Evolutionary conservation across 192 early-diverging fungal genomes (phyloP), one percentile per base, ranked within the genome.

Genomic region (Rhizophagus sp.): DNA sequence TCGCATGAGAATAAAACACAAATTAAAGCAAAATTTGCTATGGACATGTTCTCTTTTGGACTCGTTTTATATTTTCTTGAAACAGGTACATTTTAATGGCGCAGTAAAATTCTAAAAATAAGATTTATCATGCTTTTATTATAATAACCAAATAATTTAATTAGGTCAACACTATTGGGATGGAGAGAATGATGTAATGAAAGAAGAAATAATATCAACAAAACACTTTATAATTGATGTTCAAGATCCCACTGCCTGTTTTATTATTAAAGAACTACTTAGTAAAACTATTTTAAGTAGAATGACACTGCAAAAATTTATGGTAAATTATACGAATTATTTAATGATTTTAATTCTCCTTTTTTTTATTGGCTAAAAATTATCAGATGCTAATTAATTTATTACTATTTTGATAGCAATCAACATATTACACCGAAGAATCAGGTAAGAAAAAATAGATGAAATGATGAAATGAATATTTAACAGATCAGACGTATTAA

Each of bases 41-140:
- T 72, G 34, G 70, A 72, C 4, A 72, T 72, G 70, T 72, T 72
- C 9, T 72, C 70, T 22, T 72, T 72, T 72, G 70, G 70, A 7
- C 36, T 72, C 9, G 30, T 72, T 39, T 47, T 72, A 72, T 72
- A 72, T 22, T 72, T 39, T 39, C 3, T 72, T 47, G 70, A 72
- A 47, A 72, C 27, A 8, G 70, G 70, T 65, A 27, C 5, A 11
- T 64, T 25, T 13, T 65, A 12, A 30, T 30, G n/a, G 63, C 10
- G n/a, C 24, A 65, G 11, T 27, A 65, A 65, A 36, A 36, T 30
- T 30, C 0, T 30, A 30, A 30, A 30, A 30, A 30, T n/a, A 44
- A 44, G 11, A 44, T 11, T 44, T 44, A 10, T 11, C 7, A 10
- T 13, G 1, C 0, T 27, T 3, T 27, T 64, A 11, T 64, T 10